Evolutionary conservation across 2,329 filamentous ascomycete genomes (phyloP).

Genomic region (Pseudogymnoascus verrucosus): DNA sequence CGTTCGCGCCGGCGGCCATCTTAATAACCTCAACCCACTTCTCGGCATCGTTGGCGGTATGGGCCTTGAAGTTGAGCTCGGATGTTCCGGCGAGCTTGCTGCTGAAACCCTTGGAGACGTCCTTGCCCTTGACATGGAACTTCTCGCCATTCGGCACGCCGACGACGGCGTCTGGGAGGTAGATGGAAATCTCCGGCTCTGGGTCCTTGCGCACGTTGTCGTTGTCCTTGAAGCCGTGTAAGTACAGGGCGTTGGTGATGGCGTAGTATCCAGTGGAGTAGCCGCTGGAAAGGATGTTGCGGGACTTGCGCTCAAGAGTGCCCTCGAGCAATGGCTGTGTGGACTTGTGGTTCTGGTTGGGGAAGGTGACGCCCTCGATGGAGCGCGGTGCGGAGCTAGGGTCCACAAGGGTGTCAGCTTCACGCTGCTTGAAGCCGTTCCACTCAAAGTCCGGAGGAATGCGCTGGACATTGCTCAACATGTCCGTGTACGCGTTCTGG

Average conservation of each 20-base stretch:
- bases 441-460: conserved; percentile 86
- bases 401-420: conserved; percentile 66
- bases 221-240: conserved; percentile 95
- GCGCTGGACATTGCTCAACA: conserved; percentile 66
- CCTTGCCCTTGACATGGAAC: conserved; percentile 94
- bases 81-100: conserved; percentile 72
- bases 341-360: conserved; percentile 76
- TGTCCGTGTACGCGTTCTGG: conserved; percentile 73
- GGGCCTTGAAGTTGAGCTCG: conserved; percentile 82
- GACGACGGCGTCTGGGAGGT: conserved; percentile 81
- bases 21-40: conserved; percentile 74
- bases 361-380: conserved; percentile 68
- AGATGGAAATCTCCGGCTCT: conserved; percentile 78
- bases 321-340: conserved; percentile 83
- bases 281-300: conserved; percentile 70
- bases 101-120: conserved; percentile 70
- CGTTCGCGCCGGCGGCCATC: conserved; percentile 16
- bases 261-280: conserved; percentile 83
- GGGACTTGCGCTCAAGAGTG: conserved; percentile 80
- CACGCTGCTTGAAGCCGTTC: conserved; percentile 71
- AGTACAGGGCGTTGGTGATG: conserved; percentile 75
- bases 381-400: conserved; percentile 65
- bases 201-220: conserved; percentile 66
- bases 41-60: conserved; percentile 68
- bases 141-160: conserved; percentile 67